phyloP scores from a whole-genome alignment of 2,329 filamentous ascomycete species.

The Fusarium xyrophilum region DNA sequence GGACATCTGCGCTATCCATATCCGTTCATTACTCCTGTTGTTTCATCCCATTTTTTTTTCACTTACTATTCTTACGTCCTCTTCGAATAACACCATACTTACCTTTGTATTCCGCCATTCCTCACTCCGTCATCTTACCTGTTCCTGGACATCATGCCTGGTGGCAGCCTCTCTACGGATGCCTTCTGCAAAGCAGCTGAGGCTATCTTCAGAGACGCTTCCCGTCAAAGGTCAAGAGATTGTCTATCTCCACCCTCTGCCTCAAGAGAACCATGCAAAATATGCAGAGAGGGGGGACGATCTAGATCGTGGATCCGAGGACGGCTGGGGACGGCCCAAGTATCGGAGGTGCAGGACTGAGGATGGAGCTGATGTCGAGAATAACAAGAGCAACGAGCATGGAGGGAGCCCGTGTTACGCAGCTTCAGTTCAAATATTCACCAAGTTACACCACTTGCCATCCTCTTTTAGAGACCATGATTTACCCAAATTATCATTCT shows the following conservation, averaged over 20 bases:
- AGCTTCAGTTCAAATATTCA: too few species aligned
- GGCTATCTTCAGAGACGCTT: background rate
- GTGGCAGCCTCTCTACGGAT: background rate
- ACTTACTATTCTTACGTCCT: background rate
- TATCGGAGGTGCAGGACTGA: background rate
- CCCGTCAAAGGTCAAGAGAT: background rate
- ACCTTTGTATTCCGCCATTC: background rate
- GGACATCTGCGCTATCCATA: background rate
- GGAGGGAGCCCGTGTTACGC: too few species aligned
- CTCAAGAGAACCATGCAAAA: background rate
- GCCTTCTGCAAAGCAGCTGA: background rate
- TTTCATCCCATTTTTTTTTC: background rate
- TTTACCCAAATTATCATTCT: too few species aligned
- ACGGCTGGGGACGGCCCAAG: background rate
- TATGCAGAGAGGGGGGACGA: background rate
- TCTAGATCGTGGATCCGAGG: background rate
- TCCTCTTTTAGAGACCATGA: too few species aligned
- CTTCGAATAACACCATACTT: background rate
- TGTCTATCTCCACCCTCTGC: background rate
- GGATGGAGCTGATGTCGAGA: background rate
- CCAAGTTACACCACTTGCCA: too few species aligned
- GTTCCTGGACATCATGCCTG: background rate
- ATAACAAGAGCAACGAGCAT: background rate
- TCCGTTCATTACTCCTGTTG: background rate
- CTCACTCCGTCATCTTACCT: background rate